Base-by-base conservation (phyloP, 768 basidiomycete species). In the Lactifluus subvellereus region DNA sequence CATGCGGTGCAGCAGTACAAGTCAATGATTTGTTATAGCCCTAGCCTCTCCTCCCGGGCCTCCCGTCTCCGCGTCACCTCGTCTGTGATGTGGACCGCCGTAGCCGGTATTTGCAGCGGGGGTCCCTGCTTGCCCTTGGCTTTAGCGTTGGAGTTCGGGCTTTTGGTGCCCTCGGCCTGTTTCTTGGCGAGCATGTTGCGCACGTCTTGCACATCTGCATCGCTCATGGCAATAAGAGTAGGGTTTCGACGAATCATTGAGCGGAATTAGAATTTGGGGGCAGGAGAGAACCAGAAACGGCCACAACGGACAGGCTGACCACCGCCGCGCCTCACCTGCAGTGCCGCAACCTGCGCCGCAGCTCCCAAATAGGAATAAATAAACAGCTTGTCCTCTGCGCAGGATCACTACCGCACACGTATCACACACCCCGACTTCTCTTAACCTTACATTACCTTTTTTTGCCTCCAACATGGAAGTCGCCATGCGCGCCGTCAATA, bases 191-290 rank as follows among this genome's bases (percentile, higher is more conserved):
- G 77, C 69, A 86, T 73, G 54, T 86, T 83, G 47, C 89, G 84
- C 47, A 91, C 77, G 65, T 90, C 89, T 75, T 91, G 87, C 33
- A 93, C 86, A 71, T 92, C 91, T 22, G 78, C 72, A 72, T 91
- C 89, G 64, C 78, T 83, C 83, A 93, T 84, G 33, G 80, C 82
- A 66, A 93, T 88, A 59, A 88, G 79, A 1, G 90, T 90, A 6
- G 91, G 89, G 22, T 80, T 79, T 54, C 90, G 80, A 54, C 91
- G 84, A 70, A 93, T 88, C 91, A 93, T 79, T n/a, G 35, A 2
- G 48, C 85, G 50, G 52, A 27, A 51, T 30, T 33, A 16, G 20
- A n/a, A 27, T 13, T 20, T 57, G 6, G 16, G 7, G 16, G 47
- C 8, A 14, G 45, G 51, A 61, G 49, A 51, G 40, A 40, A 37